Evolutionary conservation across 106 monocot species (phyloP).

Genomic region (Gastrodia elata): DNA sequence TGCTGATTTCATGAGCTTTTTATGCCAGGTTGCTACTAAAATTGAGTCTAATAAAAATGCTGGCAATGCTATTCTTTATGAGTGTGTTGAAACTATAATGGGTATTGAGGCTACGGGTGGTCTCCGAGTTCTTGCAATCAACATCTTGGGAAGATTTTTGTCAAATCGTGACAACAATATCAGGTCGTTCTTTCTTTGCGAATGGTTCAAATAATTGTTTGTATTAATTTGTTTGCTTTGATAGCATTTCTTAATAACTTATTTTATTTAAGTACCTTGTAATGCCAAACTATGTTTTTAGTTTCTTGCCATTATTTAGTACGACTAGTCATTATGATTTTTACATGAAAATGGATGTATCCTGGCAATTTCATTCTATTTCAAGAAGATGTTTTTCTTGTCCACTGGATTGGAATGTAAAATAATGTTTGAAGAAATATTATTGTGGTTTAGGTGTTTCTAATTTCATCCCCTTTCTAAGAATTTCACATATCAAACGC

Average conservation of each 20-base stretch:
- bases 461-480: background rate
- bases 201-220: background rate
- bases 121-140: conserved; percentile 91
- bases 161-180: conserved; percentile 99
- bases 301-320: background rate
- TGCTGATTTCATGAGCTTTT: background rate
- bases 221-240: background rate
- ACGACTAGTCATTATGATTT: background rate
- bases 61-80: conserved; percentile 98
- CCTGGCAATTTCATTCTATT: background rate
- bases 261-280: background rate
- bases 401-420: background rate
- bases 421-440: background rate
- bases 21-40: conserved; percentile 84
- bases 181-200: conserved; percentile 41
- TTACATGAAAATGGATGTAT: background rate
- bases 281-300: background rate
- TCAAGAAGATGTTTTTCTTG: background rate
- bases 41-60: conserved; percentile 97
- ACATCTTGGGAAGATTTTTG: conserved; percentile 94
- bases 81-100: conserved; percentile 98
- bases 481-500: background rate
- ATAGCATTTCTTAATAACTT: background rate
- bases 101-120: conserved; percentile 98
- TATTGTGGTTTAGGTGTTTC: background rate